Evolutionary conservation across 768 basidiomycete genomes (phyloP).

Genomic region (Hebeloma cylindrosporum): DNA sequence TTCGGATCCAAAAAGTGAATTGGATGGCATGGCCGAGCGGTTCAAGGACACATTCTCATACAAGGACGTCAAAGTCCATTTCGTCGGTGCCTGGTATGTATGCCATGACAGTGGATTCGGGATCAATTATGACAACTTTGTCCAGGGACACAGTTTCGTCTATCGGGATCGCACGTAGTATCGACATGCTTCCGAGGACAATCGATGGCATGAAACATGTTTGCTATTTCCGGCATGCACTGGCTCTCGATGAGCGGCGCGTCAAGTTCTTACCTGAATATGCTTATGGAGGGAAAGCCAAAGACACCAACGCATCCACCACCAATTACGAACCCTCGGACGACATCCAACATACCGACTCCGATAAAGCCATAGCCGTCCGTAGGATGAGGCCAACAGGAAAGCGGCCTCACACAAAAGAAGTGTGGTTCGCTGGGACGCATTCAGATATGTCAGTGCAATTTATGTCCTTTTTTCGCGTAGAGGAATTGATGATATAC

Average conservation of each 20-base stretch:
- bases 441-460: conserved; percentile 35
- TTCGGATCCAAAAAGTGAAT: conserved; percentile 3
- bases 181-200: conserved; percentile 19
- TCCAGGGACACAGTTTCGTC: conserved; percentile 39
- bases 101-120: neutral
- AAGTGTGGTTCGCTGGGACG: conserved; percentile 28
- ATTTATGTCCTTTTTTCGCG: too few species aligned
- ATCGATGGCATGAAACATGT: conserved; percentile 22
- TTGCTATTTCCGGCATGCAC: conserved; percentile 35
- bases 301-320: too few species aligned
- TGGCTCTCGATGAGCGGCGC: conserved; percentile 35
- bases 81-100: conserved; percentile 11
- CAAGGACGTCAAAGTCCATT: conserved; percentile 30
- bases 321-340: too few species aligned
- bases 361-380: too few species aligned
- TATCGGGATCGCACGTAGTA: conserved; percentile 26
- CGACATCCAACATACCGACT: too few species aligned
- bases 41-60: conserved; percentile 22
- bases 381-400: too few species aligned
- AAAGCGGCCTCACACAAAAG: too few species aligned
- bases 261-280: conserved; percentile 37
- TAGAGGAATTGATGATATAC: neutral
- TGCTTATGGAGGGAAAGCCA: conserved; percentile 15
- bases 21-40: neutral
- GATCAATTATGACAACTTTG: too few species aligned